Evolutionary conservation across 2,329 filamentous ascomycete species (phyloP).

Genomic region (Fusarium circinatum): DNA sequence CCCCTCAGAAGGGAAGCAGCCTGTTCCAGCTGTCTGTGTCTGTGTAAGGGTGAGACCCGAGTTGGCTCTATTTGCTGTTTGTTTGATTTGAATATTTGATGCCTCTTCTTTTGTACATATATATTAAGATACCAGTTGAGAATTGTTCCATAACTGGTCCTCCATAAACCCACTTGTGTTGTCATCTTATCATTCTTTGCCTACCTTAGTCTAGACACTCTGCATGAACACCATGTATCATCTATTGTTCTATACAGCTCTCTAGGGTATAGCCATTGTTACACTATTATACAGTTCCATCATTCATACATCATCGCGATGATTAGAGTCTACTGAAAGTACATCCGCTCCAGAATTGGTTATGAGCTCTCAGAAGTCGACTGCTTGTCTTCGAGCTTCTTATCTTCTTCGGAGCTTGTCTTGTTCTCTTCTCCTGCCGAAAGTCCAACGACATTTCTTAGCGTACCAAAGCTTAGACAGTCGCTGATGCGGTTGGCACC

Average conservation of each 20-base stretch:
- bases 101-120: constrained; percentile 23
- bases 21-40: constrained; percentile 34
- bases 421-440: constrained; percentile 50
- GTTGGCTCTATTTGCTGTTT: background rate
- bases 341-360: background rate
- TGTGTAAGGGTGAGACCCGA: background rate
- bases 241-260: constrained; percentile 18
- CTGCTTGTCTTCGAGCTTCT: constrained; percentile 39
- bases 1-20: constrained; percentile 30
- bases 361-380: background rate
- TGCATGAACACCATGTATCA: background rate
- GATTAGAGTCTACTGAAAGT: background rate
- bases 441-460: constrained; percentile 73
- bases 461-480: constrained; percentile 86
- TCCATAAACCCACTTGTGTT: background rate
- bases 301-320: constrained; percentile 35
- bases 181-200: background rate
- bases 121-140: constrained; percentile 18
- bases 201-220: background rate
- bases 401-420: constrained; percentile 5
- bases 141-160: background rate
- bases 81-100: background rate
- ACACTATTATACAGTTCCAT: constrained; percentile 41
- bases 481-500: constrained; percentile 83
- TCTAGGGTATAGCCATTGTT: constrained; percentile 28